Conservation (phyloP, 2,329 filamentous ascomycete genomes). For the Claviceps sp. region DNA sequence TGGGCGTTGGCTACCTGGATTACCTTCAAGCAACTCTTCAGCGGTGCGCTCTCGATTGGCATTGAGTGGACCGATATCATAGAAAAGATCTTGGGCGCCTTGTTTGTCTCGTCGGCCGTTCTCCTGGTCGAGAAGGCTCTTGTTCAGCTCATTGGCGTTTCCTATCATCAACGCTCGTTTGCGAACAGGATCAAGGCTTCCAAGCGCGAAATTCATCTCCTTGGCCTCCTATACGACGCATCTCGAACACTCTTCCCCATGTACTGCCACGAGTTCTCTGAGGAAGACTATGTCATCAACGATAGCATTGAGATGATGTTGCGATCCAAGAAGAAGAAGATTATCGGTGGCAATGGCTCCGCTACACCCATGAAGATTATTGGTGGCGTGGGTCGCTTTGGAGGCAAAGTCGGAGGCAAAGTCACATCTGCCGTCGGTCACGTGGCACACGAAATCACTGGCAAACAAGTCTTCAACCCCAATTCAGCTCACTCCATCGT, state of each 20-base stretch:
- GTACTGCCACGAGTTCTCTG: conserved; percentile 79
- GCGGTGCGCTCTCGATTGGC: conserved; percentile 14
- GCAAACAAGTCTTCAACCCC: conserved; percentile 88
- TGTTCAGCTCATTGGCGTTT: conserved; percentile 72
- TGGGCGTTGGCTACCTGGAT: conserved; percentile 52
- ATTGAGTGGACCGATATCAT: conserved; percentile 45
- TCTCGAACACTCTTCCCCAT: conserved; percentile 80
- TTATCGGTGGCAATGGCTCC: conserved; percentile 36
- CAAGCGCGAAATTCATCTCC: conserved; percentile 70
- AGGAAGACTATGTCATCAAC: conserved; percentile 86
- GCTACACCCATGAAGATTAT: conserved; percentile 70
- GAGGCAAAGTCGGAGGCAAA: conserved; percentile 92
- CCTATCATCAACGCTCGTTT: conserved; percentile 76
- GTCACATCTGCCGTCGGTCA: conserved; percentile 88
- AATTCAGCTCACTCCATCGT: conserved; percentile 84
- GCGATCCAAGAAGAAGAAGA: conserved; percentile 35
- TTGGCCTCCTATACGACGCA: conserved; percentile 80
- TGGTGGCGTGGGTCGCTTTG: conserved; percentile 63
- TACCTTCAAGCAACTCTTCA: conserved; percentile 45
- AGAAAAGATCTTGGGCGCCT: conserved; percentile 51
- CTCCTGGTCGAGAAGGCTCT: conserved; percentile 66
- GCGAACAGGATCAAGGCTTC: conserved; percentile 74
- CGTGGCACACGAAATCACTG: conserved; percentile 86
- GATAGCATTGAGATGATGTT: conserved; percentile 64
- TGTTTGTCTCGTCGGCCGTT: conserved; percentile 55